Conservation (phyloP, 164 flowering plant species). For the Paratinospora sagittata region DNA sequence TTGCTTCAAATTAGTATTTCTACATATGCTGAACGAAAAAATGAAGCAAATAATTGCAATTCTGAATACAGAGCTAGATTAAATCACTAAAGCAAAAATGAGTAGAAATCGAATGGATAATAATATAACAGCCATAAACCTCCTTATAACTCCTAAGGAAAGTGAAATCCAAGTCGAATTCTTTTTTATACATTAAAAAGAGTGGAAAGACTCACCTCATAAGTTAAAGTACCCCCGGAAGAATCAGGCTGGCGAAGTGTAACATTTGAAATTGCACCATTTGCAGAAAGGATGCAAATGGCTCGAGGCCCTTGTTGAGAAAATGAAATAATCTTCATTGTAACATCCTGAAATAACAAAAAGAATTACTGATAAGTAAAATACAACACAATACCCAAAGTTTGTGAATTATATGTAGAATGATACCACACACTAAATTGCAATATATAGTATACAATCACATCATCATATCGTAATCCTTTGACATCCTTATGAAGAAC, state of each 20-base stretch:
- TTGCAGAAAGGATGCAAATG: slow-evolving; percentile 93
- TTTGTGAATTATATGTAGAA: neutral
- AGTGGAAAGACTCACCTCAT: slow-evolving; percentile 59
- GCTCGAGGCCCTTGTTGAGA: slow-evolving; percentile 99
- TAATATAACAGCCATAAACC: neutral
- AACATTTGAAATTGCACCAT: slow-evolving; percentile 94
- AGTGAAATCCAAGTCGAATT: neutral
- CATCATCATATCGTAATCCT: neutral
- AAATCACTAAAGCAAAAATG: neutral
- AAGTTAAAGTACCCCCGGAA: slow-evolving; percentile 94
- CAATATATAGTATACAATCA: neutral
- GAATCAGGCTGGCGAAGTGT: slow-evolving; percentile 98
- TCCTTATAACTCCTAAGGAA: neutral
- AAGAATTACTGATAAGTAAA: neutral
- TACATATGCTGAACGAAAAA: neutral
- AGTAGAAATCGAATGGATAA: neutral
- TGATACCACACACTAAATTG: neutral
- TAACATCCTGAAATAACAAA: slow-evolving; percentile 61
- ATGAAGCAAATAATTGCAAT: neutral
- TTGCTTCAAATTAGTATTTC: neutral
- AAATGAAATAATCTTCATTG: slow-evolving; percentile 93
- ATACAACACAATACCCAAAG: neutral
- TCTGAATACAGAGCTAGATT: neutral
- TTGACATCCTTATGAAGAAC: too few species aligned
- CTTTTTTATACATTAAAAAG: slow-evolving; percentile 1